A percentile compares a stretch with the other conserved stretches of the same genome.
Evolutionary conservation across 345 rosid genomes (phyloP).

Genomic region (Gossypium anomalum): DNA sequence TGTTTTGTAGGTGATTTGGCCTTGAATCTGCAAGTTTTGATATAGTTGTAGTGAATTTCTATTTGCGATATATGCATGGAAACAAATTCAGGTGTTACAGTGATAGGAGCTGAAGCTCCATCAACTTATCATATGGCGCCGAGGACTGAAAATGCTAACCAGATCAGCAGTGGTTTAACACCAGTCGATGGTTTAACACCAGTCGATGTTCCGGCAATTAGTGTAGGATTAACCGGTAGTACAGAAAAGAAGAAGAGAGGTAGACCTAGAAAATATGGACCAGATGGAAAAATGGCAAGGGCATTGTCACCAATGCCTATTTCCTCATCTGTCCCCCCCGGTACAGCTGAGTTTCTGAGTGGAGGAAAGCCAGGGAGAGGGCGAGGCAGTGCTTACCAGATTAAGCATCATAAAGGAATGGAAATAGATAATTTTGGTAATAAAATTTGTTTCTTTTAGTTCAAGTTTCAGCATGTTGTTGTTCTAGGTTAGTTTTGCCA

Average conservation of each 20-base stretch:
- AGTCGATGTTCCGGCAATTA: conserved; percentile 29
- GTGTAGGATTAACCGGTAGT: conserved; percentile 37
- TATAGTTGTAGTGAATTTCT: background rate
- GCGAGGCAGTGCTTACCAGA: conserved; percentile 38
- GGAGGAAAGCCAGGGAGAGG: conserved; percentile 50
- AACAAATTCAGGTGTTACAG: conserved; percentile 56
- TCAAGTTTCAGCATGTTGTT: background rate
- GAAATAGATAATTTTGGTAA: conserved; percentile 51
- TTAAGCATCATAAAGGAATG: conserved; percentile 47
- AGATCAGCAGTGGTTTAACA: conserved; percentile 37
- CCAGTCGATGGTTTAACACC: conserved; percentile 34
- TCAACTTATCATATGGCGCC: conserved; percentile 62
- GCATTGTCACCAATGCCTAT: conserved; percentile 53
- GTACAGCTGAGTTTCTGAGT: conserved; percentile 35
- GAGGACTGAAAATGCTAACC: conserved; percentile 49
- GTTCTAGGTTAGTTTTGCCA: background rate
- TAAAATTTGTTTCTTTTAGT: background rate
- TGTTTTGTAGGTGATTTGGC: conserved; percentile 27
- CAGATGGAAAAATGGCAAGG: conserved; percentile 47
- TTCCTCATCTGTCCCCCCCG: conserved; percentile 45
- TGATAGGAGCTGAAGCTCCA: conserved; percentile 79
- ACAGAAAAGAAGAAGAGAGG: conserved; percentile 79
- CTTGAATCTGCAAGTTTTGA: conserved; percentile 17
- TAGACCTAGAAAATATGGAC: conserved; percentile 77
- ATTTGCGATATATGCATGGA: conserved; percentile 40